Percentiles rank a stretch among this genome's conserved stretches.
These are phyloP conservation scores for Mentha longifolia DNA, from an alignment of 257 asterid species.

Conservation along the genomic window DNA sequence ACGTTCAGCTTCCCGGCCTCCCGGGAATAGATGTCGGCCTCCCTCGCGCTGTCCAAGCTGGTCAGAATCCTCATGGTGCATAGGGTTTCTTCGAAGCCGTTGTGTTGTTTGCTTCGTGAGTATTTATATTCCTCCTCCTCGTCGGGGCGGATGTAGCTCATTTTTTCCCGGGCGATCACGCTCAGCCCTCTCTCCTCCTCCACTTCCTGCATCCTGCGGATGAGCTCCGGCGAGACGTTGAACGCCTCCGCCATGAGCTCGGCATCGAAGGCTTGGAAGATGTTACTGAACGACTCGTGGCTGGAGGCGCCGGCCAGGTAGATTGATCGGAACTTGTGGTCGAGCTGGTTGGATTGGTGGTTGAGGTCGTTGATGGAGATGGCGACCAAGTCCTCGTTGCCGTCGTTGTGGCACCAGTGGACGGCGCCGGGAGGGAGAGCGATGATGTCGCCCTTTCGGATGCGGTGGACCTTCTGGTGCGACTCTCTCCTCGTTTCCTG, in stretches of 20 bases:
- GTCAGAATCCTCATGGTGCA: constrained; percentile 58
- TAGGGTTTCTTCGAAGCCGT: constrained; percentile 54
- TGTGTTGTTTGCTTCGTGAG: background rate
- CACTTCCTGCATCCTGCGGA: constrained; percentile 42
- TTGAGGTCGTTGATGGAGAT: background rate
- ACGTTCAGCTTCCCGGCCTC: constrained; percentile 64
- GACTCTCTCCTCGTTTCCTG: constrained; percentile 39
- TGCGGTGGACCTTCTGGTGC: constrained; percentile 52
- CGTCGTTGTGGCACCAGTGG: constrained; percentile 69
- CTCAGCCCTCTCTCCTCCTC: constrained; percentile 58
- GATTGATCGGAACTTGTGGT: constrained; percentile 32
- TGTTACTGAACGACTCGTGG: constrained; percentile 47
- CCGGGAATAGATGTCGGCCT: constrained; percentile 62
- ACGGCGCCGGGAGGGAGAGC: constrained; percentile 60
- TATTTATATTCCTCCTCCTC: constrained; percentile 31
- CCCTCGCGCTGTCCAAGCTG: constrained; percentile 45
- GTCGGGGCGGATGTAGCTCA: constrained; percentile 56
- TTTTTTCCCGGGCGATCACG: constrained; percentile 45
- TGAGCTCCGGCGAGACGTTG: constrained; percentile 46
- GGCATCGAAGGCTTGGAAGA: constrained; percentile 50
- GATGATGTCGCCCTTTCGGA: constrained; percentile 53
- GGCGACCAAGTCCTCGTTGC: constrained; percentile 52
- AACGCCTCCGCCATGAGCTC: constrained; percentile 63
- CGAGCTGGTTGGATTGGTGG: constrained; percentile 63
- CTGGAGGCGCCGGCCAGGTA: constrained; percentile 65